Evolutionary conservation across 345 rosid genomes (phyloP), one percentile per base, ranked within the genome.

Genomic region (Eucalyptus camaldulensis): DNA sequence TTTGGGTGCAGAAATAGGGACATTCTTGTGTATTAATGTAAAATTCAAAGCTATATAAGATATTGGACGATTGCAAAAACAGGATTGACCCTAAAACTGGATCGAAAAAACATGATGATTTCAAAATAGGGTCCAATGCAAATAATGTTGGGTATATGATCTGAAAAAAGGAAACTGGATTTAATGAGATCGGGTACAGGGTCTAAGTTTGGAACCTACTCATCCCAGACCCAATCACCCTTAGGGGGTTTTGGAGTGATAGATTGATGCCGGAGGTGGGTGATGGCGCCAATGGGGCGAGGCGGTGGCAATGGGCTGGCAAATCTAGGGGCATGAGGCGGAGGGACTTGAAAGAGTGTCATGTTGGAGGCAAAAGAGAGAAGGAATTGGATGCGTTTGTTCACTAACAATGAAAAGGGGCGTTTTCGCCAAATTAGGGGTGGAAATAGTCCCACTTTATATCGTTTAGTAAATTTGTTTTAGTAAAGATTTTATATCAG

Each of bases 1-100:
- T 51, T 16, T 51, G 21, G 54, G 7, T 51, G 54, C 6, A 51
- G 54, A 51, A 16, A 51, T 16, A 51, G 54, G 54, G 21, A 16
- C 13, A 12, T 47, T 47, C 49, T 47, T 4, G 4, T 10, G 13
- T 10, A 47, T 47, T 47, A 47, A 47, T 47, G 13, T 47, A 10
- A 51, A 51, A 16, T 51, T 16, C 21, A 16, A 51, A 51, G 4
- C 4, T 0, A 4, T 16, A 16, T 51, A 51, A 7, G 21, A 16
- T 51, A 51, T 51, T 3, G 21, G 21, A 51, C 17, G 8, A 16
- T 51, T 51, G 21, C 21, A 16, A 51, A 51, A 51, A 51, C 0
- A 51, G 1, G 21, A 0, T 16, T 51, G 2, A 51, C 1, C 8
- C 0, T 51, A 0, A 1, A 51, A 51, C 7, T 4, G 1, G 2